Conservation (phyloP, 176 grass and related monocot species). For the Rhynchospora breviuscula region DNA sequence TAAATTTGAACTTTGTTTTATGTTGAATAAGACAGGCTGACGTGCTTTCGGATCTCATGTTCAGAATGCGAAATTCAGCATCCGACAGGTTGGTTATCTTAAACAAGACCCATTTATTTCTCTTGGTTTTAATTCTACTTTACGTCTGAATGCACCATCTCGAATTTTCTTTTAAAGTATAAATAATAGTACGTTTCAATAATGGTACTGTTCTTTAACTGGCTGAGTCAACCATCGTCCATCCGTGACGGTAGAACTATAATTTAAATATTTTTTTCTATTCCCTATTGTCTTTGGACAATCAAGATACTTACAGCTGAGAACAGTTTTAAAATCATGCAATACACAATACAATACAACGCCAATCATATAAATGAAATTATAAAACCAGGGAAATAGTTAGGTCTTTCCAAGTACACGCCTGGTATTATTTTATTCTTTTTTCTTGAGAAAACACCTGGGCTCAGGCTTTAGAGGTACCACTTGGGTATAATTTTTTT, state of each 20-base stretch:
- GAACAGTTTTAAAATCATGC: too few relatives aligned
- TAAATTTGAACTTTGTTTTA: slow-evolving; percentile 25
- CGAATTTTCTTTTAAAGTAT: too few relatives aligned
- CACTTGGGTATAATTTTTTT: neutral
- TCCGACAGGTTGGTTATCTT: slow-evolving; percentile 48
- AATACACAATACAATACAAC: too few relatives aligned
- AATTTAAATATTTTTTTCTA: neutral
- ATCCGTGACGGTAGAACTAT: neutral
- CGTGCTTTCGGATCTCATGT: slow-evolving; percentile 77
- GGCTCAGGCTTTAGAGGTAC: neutral
- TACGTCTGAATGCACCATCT: neutral
- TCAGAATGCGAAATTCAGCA: slow-evolving; percentile 70
- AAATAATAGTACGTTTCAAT: too few relatives aligned
- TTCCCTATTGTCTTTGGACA: neutral
- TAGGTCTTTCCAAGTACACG: too few relatives aligned
- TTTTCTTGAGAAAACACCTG: too few relatives aligned
- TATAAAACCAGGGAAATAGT: too few relatives aligned
- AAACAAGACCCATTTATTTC: neutral
- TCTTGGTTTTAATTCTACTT: neutral
- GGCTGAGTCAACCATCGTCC: too few relatives aligned
- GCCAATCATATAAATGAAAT: too few relatives aligned
- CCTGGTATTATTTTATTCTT: too few relatives aligned
- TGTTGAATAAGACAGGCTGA: slow-evolving; percentile 74
- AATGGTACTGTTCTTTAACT: too few relatives aligned
- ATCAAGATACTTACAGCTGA: neutral